Conservation (phyloP, 768 basidiomycete species). For the Mycena maculata region DNA sequence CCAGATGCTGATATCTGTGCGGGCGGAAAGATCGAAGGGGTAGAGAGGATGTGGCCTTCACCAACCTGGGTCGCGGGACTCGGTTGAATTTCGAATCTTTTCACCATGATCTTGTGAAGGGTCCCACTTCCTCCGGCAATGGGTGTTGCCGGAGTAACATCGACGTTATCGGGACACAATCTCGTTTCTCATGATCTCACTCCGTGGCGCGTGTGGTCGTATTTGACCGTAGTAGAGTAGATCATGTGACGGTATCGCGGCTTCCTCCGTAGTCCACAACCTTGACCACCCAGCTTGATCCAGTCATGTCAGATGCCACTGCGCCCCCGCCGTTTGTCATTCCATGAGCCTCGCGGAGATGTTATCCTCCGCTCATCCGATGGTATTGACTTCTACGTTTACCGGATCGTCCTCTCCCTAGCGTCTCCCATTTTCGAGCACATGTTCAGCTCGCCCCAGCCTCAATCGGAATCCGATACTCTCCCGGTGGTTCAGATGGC, state of each 20-base stretch:
- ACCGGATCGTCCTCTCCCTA: neutral
- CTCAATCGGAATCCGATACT: neutral
- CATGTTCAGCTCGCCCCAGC: neutral
- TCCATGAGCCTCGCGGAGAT: no score
- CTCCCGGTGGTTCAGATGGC: neutral
- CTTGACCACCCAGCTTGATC: no score
- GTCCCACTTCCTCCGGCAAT: neutral
- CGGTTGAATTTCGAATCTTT: neutral
- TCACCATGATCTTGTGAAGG: no score
- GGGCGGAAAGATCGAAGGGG: neutral
- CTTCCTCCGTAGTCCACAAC: no score
- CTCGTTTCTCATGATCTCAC: no score
- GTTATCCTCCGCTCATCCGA: neutral
- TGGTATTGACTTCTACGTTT: neutral
- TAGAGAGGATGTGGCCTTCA: neutral
- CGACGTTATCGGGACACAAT: neutral
- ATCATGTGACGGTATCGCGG: no score
- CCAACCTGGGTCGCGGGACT: neutral
- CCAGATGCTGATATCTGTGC: neutral
- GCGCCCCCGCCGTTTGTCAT: no score
- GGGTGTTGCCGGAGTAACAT: neutral
- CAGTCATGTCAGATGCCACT: no score
- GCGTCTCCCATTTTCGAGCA: neutral
- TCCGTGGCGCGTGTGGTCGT: no score
- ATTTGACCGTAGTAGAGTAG: no score